Base-by-base conservation (phyloP, 345 rosid genomes). In the Boechera retrofracta region DNA sequence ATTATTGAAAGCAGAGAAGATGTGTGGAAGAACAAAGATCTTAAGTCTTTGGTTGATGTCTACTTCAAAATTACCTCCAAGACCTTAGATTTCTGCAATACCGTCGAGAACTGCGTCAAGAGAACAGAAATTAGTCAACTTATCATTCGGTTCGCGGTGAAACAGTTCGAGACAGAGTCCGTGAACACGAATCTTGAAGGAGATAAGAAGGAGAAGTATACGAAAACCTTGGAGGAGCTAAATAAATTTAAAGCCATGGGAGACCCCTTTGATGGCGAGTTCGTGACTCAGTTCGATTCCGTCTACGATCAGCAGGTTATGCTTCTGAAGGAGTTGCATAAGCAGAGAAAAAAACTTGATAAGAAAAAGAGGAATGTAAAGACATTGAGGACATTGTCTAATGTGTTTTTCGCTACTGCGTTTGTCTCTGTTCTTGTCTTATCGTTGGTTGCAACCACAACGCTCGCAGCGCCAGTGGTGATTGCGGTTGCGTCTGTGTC, bases 221-320 rank as follows among this genome's bases (percentile, higher is more conserved):
- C 7, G 4, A 87, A 84, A 78, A 91, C 98, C 6, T 55, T 91
- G 76, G 88, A 81, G 36, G 93, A 86, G 72, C 77, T 94, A 52
- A 76, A 65, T 12, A 87, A 79, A 54, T 91, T 89, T 74, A 91
- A 80, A 87, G 88, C 76, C 1, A 85, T 83, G 10, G 97, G 88
- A 48, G 83, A 87, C 64, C 98, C 97, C 8, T 94, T 91, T 64
- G 81, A 81, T 0, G 79, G 79, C 10, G 91, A 89, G 53, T 91
- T 94, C 77, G 79, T 77, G 65, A 1, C 4, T 5, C 62, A 85
- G 67, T 87, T 83, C 64, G 76, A 77, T 1, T 79, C 85, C 0
- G 85, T 89, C 18, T 74, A 77, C 75, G 56, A 41, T 51, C 86
- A 87, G 63, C 96, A 90, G 67, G 26, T 71, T 21, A 79, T 76